Percentiles rank a stretch among this genome's conserved stretches.
These are phyloP conservation scores for Cylindrotheca closterium DNA, from an alignment of 108 stramenopile species.

Conservation along the genomic window DNA sequence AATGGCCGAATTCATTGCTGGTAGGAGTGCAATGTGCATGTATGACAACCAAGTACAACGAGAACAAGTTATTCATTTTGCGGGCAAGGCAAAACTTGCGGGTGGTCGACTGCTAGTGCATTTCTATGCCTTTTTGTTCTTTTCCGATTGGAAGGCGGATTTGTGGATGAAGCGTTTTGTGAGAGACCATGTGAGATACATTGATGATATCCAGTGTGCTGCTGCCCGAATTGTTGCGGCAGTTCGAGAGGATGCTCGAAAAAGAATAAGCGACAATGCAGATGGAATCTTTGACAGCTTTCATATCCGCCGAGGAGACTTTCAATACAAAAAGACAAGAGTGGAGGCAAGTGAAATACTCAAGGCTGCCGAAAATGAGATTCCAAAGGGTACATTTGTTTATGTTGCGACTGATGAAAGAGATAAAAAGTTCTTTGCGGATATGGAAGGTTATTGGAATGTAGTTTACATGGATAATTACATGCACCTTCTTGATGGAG, in stretches of 20 bases:
- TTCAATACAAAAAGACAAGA: conserved; percentile 77
- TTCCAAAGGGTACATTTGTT: conserved; percentile 56
- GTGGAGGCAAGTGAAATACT: conserved; percentile 61
- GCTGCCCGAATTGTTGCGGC: conserved; percentile 77
- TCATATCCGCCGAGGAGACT: conserved; percentile 85
- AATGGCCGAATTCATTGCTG: conserved; percentile 61
- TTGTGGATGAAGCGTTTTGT: conserved; percentile 86
- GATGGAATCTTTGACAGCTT: conserved; percentile 68
- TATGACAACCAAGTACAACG: conserved; percentile 71
- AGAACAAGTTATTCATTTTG: conserved; percentile 69
- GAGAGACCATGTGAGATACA: conserved; percentile 75
- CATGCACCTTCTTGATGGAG: conserved; percentile 26
- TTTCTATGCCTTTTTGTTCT: conserved; percentile 86
- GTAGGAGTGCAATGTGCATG: conserved; percentile 54
- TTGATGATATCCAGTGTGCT: conserved; percentile 89
- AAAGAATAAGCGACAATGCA: conserved; percentile 43
- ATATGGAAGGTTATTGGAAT: conserved; percentile 63
- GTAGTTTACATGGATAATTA: conserved; percentile 81
- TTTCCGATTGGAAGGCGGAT: conserved; percentile 80
- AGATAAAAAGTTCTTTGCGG: conserved; percentile 77
- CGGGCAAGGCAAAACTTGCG: conserved; percentile 24
- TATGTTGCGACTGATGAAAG: conserved; percentile 88
- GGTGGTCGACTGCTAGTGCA: conserved; percentile 70
- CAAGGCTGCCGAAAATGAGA: conserved; percentile 44
- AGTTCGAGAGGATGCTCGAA: conserved; percentile 44